Evolutionary conservation across 805 yeast species (phyloP), one percentile per base, ranked within the genome.

Genomic region (Jamesozyma piceae): DNA sequence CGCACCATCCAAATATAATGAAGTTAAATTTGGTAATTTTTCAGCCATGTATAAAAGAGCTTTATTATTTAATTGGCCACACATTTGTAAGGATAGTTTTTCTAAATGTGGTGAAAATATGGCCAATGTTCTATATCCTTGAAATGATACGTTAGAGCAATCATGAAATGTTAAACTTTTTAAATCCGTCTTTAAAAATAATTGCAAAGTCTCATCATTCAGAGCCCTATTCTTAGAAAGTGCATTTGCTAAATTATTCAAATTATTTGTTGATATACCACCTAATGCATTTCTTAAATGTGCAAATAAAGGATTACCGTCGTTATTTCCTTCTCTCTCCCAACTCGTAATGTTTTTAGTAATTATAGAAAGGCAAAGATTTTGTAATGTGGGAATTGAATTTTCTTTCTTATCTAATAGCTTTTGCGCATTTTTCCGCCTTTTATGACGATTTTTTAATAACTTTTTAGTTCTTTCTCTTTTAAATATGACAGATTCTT

Each of bases 21-120:
- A 68, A 14, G 60, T 67, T 37, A 92, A 66, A 26, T 73, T 62
- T 0, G 65, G 64, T 34, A 90, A 66, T 48, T 84, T 80, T 9
- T 75, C 65, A 4, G 75, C 72, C 46, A 74, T 76, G 56, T 86
- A 82, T 15, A 67, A 57, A 45, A 92, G 59, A 44, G 82, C 81
- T 48, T 81, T 88, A 57, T 84, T 84, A 52, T 82, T 87, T 33
- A 92, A 65, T 51, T 84, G 89, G 4, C 98, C 98, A 67, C 97
- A 90, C 97, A 89, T 90, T 45, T 78, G 77, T 36, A 92, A 65
- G 0, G 80, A 80, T 35, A 92, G 59, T 1, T 69, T 60, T 49
- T 74, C 78, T 3, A 92, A 47, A 22, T 80, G 69, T 0, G 96
- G 95, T 51, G 95, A 85, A 57, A 66, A 82, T 0, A 94, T 70